Evolutionary conservation across 495 filamentous ascomycete species (phyloP), one percentile per base, ranked within the genome.

Genomic region (Halenospora varia): DNA sequence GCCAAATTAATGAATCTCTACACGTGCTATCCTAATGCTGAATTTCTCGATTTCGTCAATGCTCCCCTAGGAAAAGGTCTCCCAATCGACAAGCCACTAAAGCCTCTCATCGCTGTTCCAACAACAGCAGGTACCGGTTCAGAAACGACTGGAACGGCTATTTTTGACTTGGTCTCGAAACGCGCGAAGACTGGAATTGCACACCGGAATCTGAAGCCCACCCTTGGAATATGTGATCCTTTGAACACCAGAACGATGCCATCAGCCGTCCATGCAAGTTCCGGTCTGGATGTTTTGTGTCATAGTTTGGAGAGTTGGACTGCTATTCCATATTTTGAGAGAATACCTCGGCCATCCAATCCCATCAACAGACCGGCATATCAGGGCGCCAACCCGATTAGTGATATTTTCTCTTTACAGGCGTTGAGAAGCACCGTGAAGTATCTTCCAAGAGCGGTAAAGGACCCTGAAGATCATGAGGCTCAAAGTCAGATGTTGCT

Each of bases 1-100:
- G 92, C 94, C 29, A 98, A 98, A 73, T 79, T 97, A 22, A 96
- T 97, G 90, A 98, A 98, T 69, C 82, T 98, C 1, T 97, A 97
- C 73, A 88, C 84, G 0, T 85, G 82, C 68, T 95, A 85, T 71
- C 92, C 91, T 0, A 83, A 95, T 4, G 90, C 92, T 22, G 87
- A 92, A 57, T 96, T 98, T 67, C 73, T 97, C 13, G 94, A 97
- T 75, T 97, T 98, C 66, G 94, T 98, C 69, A 97, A 97, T 68
- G 93, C 93, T 1, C 94, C 94, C 0, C 76, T 98, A 1, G 94
- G 94, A 51, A 90, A 87, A 60, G 95, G 95, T 10, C 77, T 82
- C 29, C 95, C 94, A 1, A 88, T 97, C 55, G 83, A 83, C 39
- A 84, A 84, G 59, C 77, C 83, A n/a, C 79, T 97, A 1, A 82